A percentile compares a stretch with the other conserved stretches of the same genome.
phyloP scores from a whole-genome alignment of 2,329 filamentous ascomycete species.

The Knoxdaviesia capensis region DNA sequence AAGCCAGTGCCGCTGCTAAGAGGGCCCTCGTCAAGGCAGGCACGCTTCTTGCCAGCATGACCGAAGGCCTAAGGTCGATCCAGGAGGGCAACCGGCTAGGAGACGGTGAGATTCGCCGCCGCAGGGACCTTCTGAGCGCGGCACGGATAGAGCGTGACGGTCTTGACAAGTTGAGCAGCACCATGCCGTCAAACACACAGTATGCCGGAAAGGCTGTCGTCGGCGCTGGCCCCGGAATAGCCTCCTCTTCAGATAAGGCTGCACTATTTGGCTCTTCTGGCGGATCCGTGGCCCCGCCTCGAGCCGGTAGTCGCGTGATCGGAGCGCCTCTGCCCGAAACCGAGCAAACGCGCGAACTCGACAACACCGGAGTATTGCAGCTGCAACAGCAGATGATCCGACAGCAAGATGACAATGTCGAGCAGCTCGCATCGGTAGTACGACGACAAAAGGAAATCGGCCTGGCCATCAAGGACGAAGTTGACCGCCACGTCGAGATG shows the following conservation, averaged over 20 bases:
- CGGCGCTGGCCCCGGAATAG: conserved; percentile 21
- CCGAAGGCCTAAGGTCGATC: conserved; percentile 41
- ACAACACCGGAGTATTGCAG: conserved; percentile 54
- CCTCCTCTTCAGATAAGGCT: conserved; percentile 26
- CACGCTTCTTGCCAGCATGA: conserved; percentile 39
- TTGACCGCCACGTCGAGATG: conserved; percentile 51
- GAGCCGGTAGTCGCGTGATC: conserved; percentile 40
- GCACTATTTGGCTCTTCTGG: conserved; percentile 22
- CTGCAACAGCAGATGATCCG: conserved; percentile 55
- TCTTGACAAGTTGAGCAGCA: conserved; percentile 51
- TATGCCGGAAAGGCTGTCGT: conserved; percentile 29
- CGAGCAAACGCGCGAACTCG: conserved; percentile 53
- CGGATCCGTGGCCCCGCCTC: conserved; percentile 10
- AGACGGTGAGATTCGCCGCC: conserved; percentile 52
- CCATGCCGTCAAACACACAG: conserved; percentile 12
- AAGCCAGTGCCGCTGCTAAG: conserved; percentile 57
- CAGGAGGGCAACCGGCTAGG: conserved; percentile 37
- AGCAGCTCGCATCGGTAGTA: conserved; percentile 47
- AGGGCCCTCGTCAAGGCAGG: conserved; percentile 49
- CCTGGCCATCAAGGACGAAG: conserved; percentile 52
- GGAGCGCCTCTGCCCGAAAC: conserved; percentile 58
- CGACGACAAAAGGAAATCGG: conserved; percentile 60
- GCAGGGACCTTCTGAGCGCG: conserved; percentile 48
- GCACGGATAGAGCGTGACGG: conserved; percentile 57
- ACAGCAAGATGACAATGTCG: conserved; percentile 56